Evolutionary conservation across 306 rosid genomes (phyloP).

Genomic region (Lotus japonicus): DNA sequence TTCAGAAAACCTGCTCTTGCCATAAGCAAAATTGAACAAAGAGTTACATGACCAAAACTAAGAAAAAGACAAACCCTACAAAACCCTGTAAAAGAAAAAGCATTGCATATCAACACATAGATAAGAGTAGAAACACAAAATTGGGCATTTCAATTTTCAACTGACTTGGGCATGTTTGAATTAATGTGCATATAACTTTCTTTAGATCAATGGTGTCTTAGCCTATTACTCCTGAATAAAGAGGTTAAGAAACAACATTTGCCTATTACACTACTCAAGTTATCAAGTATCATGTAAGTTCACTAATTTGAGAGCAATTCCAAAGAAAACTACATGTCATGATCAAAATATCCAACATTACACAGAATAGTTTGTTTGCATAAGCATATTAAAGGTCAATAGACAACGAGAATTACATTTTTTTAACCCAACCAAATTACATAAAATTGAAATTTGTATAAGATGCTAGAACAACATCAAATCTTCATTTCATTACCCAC

Average conservation of each 20-base stretch:
- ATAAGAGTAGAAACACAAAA: neutral
- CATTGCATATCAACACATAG: neutral
- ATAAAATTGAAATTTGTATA: neutral
- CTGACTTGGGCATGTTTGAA: too few species aligned
- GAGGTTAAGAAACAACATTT: too few species aligned
- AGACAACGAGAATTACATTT: neutral
- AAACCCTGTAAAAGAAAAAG: neutral
- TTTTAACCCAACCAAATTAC: too few species aligned
- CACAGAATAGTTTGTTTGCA: neutral
- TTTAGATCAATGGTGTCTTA: too few species aligned
- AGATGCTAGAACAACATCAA: neutral
- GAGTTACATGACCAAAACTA: neutral
- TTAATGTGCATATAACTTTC: too few species aligned
- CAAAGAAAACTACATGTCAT: neutral
- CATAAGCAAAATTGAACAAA: neutral
- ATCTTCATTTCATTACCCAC: neutral
- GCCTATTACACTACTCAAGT: too few species aligned
- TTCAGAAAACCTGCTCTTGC: constrained; percentile 7
- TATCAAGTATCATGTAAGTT: too few species aligned
- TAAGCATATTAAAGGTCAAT: neutral
- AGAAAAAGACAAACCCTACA: too few species aligned
- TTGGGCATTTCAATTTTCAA: constrained; percentile 7
- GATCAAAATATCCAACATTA: neutral
- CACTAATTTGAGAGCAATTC: too few species aligned
- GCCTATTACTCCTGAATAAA: too few species aligned